Evolutionary conservation across 2,329 filamentous ascomycete genomes (phyloP), one percentile per base, ranked within the genome.

Genomic region (Alternaria ethzedia): DNA sequence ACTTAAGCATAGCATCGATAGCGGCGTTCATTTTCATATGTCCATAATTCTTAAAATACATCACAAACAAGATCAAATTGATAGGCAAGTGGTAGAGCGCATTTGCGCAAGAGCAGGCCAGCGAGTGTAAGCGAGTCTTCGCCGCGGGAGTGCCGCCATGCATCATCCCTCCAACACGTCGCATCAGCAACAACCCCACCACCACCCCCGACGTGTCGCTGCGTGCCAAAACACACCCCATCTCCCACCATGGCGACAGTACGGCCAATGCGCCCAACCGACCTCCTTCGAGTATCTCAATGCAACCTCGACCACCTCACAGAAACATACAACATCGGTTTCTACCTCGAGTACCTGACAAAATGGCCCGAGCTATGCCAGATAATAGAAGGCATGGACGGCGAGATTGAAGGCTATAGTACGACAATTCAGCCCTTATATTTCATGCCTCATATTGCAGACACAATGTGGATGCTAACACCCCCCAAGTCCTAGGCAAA

Each of bases 351-450:
- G 75, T 99, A 99, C 82, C 89, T 97, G 69, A 93, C 94, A 57
- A 93, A 92, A 85, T 99, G 96, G 96, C 96, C 96, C 2, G 91
- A 94, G 25, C 87, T 98, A 46, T 98, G 97, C 83, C 93, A 93
- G 77, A 92, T 97, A 15, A 93, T 96, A 63, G 93, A 97, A 79
- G 93, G 95, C 69, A 87, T 88, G 59, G 86, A 91, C 67, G 94
- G 94, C n/a, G 91, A 94, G 67, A 95, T 98, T 61, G 91, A 97
- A 69, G 96, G 92, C 59, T 99, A 99, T 82, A 96, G 94, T 97
- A 86, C 61, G 56, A 26, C 7, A n/a, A n/a, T n/a, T n/a, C n/a
- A n/a, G n/a, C n/a, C n/a, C n/a, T n/a, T n/a, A n/a, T n/a, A n/a
- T n/a, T n/a, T n/a, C n/a, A n/a, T n/a, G n/a, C n/a, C n/a, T n/a